Evolutionary conservation across 805 yeast genomes (phyloP), one percentile per base, ranked within the genome.

Genomic region (Ogataea ganodermae): DNA sequence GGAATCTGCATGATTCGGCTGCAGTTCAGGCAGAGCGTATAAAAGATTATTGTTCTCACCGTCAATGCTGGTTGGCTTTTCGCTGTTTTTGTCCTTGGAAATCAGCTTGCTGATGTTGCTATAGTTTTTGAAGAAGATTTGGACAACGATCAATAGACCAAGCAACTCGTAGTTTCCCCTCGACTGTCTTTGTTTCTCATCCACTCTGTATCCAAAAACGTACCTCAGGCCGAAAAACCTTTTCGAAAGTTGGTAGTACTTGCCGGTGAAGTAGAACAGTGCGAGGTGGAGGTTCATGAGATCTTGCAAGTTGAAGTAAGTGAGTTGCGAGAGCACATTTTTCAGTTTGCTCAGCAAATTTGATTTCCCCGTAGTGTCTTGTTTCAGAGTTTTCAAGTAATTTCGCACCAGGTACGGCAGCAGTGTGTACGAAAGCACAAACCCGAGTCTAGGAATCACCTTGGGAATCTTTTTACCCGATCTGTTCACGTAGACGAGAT

Each of bases 181-280:
- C 45, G 71, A 69, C 43, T 67, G 67, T 51, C 57, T 62, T 52
- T 61, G 66, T 54, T 66, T 66, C 66, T 66, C 48, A 56, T 73
- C 75, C 20, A 82, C 75, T 46, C 70, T 71, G 64, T 84, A 91
- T 2, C 88, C 89, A 51, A 82, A 72, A 0, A 80, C 91, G 62
- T 92, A 92, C 31, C 96, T 70, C 62, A 92, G 62, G 0, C 96
- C 96, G 63, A 84, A 81, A 0, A 89, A 14, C 31, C 98, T 71
- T 57, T 89, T 90, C 1, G 87, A 78, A 4, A 90, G 55, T 42
- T 86, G 83, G 67, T 91, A 91, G 64, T 85, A 94, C 23, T 83
- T 76, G 2, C 97, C 98, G 36, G 74, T 75, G 59, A 91, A 80
- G 66, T 92, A 92, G 63, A 92, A 92, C 0, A 87, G 30, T 0